phyloP scores from a whole-genome alignment of 495 filamentous ascomycete genomes.

The Xylaria longipes region DNA sequence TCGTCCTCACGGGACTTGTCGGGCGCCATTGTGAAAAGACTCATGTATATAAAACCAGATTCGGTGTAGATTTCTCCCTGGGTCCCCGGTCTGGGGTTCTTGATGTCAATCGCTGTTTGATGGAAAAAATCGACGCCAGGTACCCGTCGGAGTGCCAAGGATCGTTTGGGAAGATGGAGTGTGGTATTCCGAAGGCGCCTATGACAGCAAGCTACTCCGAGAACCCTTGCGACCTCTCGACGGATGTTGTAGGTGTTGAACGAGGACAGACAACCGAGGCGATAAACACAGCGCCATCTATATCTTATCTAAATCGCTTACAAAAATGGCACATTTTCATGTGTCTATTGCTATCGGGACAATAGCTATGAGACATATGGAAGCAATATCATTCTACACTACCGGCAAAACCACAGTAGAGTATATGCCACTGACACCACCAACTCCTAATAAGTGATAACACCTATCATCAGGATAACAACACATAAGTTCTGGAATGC shows the following conservation, averaged over 20 bases:
- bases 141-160: conserved; percentile 8
- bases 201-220: conserved; percentile 1
- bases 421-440: neutral
- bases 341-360: neutral
- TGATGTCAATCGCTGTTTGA: conserved; percentile 19
- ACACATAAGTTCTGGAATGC: neutral
- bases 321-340: neutral
- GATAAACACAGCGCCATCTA: neutral
- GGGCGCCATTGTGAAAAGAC: neutral
- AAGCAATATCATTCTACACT: neutral
- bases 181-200: conserved; percentile 16
- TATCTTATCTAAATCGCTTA: neutral
- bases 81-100: neutral
- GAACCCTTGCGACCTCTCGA: neutral
- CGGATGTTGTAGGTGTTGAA: neutral
- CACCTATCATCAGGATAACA: neutral
- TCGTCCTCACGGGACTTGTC: neutral
- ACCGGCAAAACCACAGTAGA: neutral
- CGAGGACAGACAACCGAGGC: neutral
- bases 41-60: neutral
- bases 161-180: conserved; percentile 19
- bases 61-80: neutral
- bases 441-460: neutral
- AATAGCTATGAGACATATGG: neutral
- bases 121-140: neutral